phyloP scores from a whole-genome alignment of 768 basidiomycete species.

The Leccinum disarticulatum region DNA sequence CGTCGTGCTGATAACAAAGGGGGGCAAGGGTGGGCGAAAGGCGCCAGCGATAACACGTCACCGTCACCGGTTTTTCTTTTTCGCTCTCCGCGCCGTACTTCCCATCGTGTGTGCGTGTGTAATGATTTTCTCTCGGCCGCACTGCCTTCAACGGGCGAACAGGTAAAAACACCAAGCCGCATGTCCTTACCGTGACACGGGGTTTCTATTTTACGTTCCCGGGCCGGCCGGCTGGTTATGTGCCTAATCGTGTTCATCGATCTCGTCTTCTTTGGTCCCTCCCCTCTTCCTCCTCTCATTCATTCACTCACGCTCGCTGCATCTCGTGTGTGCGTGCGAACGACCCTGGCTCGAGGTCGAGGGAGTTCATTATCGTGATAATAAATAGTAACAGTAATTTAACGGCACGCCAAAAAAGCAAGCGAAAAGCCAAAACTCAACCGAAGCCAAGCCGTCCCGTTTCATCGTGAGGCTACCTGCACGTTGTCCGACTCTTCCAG shows the following conservation, averaged over 20 bases:
- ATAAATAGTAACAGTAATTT: not conserved
- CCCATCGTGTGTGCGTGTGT: not conserved
- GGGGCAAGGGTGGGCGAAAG: not conserved
- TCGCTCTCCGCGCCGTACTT: not conserved
- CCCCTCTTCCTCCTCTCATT: not conserved
- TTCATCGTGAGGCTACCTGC: constrained; percentile 14
- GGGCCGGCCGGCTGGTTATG: not conserved
- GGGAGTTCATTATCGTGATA: not conserved
- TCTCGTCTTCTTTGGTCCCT: not conserved
- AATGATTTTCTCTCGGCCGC: constrained; percentile 17
- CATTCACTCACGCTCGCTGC: not conserved
- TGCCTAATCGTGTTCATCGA: not conserved
- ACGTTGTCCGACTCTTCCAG: constrained; percentile 13
- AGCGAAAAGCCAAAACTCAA: not conserved
- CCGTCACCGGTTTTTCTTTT: not conserved
- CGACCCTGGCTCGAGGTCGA: not conserved
- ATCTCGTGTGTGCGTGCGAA: not conserved
- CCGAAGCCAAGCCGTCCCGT: not conserved
- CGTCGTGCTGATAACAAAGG: not conserved
- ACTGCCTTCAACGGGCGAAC: not conserved
- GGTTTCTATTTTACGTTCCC: not conserved
- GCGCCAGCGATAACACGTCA: constrained; percentile 14
- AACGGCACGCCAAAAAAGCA: not conserved
- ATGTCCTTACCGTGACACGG: not conserved
- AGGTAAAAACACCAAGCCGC: not conserved